Evolutionary conservation across 179 eudicot species (phyloP).

Genomic region (Patellifolia procumbens): DNA sequence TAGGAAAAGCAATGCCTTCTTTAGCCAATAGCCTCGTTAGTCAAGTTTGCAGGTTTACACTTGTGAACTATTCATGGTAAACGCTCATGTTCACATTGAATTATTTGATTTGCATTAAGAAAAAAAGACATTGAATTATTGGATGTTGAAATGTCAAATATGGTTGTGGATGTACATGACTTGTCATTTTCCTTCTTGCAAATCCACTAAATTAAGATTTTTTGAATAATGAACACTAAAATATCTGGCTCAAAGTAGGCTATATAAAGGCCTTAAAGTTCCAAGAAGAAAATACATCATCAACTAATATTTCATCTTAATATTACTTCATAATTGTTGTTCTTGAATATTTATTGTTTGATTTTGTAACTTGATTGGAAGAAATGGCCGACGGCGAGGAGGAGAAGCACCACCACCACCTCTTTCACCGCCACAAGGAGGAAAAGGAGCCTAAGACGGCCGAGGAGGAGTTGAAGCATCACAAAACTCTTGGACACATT

Average conservation of each 20-base stretch:
- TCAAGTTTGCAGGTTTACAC: background rate
- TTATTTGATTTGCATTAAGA: too few species aligned
- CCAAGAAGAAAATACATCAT: background rate
- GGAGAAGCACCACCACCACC: conserved; percentile 28
- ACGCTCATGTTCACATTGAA: background rate
- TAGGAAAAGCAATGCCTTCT: background rate
- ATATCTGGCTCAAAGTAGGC: conserved; percentile 1
- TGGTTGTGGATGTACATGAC: background rate
- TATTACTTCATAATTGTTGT: background rate
- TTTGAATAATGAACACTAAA: background rate
- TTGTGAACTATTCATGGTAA: background rate
- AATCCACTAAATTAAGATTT: conserved; percentile 2
- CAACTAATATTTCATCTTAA: background rate
- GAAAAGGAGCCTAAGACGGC: conserved; percentile 21
- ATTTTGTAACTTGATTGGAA: background rate
- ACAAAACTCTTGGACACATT: conserved; percentile 21
- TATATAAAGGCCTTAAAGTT: conserved; percentile 21
- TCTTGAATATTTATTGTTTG: background rate
- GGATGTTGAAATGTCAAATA: background rate
- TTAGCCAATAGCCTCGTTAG: background rate
- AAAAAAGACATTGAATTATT: background rate
- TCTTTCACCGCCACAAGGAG: conserved; percentile 27
- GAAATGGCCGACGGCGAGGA: conserved; percentile 29
- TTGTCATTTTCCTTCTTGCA: background rate
- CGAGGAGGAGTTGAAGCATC: conserved; percentile 33